Base-by-base conservation (phyloP, 208 protist genomes). In the Naegleria gruberi region DNA sequence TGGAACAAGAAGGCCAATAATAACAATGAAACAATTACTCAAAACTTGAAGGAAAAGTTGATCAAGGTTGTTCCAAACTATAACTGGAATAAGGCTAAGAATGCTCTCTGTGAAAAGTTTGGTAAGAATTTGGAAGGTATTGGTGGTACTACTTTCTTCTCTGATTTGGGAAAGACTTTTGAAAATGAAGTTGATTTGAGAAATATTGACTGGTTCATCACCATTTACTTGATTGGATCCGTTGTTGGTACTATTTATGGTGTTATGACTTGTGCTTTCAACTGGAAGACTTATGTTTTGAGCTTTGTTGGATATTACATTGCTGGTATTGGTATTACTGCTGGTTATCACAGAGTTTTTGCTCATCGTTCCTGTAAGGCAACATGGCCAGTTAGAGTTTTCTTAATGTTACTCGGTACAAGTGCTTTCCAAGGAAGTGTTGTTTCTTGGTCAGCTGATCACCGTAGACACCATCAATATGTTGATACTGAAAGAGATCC, bases 381-480 rank as follows among this genome's bases (percentile, higher is more conserved):
- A 4, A 91, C 91, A 42, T 91, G 87, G 34, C 57, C 92, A 57
- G 92, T 95, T 45, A 92, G 96, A 91, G 95, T 94, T 92, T 90
- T 97, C 82, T 94, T 94, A 91, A 93, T 95, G 47, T 94, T 97
- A 82, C 93, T 93, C 46, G 95, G 95, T 87, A 94, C 95, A n/a
- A 94, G 95, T 46, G 94, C 95, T 46, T 97, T 97, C 93, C 95
- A 98, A 93, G 96, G 96, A 83, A 96, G 95, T 42, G 94, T 95
- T 87, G 96, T 96, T 90, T 95, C 94, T 92, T 98, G 96, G 96
- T 90, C 93, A 57, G 94, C 95, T 65, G 97, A 97, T 92, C 96
- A 97, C 92, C 95, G 96, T 91, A 95, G 96, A 87, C 96, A 98
- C 92, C 96, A 97, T 92, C 93, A 94, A 90, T 96, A 97, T 90